Evolutionary conservation across 768 basidiomycete genomes (phyloP), one percentile per base, ranked within the genome.

Genomic region (Baorangia bicolor): DNA sequence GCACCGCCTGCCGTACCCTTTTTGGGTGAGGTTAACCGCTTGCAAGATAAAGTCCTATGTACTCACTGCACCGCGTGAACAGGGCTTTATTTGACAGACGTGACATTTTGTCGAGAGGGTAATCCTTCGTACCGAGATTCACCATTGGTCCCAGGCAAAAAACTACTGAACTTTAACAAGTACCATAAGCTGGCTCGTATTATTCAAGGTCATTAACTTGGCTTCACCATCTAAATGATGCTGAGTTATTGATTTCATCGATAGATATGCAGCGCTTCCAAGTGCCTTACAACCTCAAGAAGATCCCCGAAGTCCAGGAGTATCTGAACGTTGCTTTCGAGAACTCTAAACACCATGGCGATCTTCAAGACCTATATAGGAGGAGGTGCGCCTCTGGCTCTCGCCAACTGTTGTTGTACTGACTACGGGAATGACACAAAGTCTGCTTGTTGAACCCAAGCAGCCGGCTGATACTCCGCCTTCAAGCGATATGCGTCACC

Each of bases 41-140:
- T 34, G 8, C 34, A 43, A 18, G 23, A 57, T n/a, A 12, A 43
- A 13, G 14, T 16, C 38, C 5, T 23, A 3, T 33, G 31, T 56
- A 53, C 53, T 71, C 55, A 60, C 18, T n/a, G 39, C 34, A 28
- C 37, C 5, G 54, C 49, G 62, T 63, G 37, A 35, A 51, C 56
- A 91, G 90, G 90, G 46, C 77, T 93, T 34, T 94, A 94, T 70
- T 75, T 95, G 58, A 94, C 94, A 11, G 94, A 95, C 71, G 81
- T 97, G 56, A 98, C 94, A 7, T 98, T 98, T 73, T 96, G 93
- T 68, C 85, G 90, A 38, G 96, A 98, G 66, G 96, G 96, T 20
- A 98, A 98, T 69, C 88, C 92, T 16, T 88, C 90, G 14, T 78
- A 88, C 63, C 82, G 96, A 60, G 81, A 85, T 16, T 91, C 94